Percentiles rank a stretch among this genome's conserved stretches.
Conservation (phyloP, 208 protist genomes). For the Leishmania lainsoni region DNA sequence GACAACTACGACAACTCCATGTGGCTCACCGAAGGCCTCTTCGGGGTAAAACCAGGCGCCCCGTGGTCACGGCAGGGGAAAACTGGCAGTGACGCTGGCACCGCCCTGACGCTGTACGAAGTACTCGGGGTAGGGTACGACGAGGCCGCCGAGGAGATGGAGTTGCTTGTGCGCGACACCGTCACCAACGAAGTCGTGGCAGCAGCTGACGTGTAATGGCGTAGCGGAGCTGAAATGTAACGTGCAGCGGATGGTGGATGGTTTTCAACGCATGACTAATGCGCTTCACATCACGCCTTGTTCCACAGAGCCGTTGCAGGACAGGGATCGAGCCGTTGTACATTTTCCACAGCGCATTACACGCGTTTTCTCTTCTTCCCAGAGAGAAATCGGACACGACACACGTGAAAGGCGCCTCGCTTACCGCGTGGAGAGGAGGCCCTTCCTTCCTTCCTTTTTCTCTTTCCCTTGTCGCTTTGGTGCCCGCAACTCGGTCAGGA, state of each 20-base stretch:
- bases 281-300: background rate
- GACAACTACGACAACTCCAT: slow-evolving; percentile 43
- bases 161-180: slow-evolving; percentile 55
- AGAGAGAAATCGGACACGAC: background rate
- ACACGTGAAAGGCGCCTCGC: background rate
- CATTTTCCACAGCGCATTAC: background rate
- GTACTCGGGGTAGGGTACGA: slow-evolving; percentile 61
- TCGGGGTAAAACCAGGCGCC: slow-evolving; percentile 57
- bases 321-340: background rate
- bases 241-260: background rate
- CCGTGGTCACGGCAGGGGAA: slow-evolving; percentile 18
- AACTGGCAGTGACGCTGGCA: background rate
- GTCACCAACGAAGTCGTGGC: slow-evolving; percentile 26
- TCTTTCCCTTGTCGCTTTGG: background rate
- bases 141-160: slow-evolving; percentile 52
- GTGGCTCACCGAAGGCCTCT: slow-evolving; percentile 82
- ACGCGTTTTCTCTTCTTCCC: background rate
- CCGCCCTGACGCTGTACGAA: background rate
- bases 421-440: background rate
- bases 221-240: background rate
- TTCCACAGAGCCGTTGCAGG: background rate
- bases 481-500: background rate
- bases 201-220: slow-evolving; percentile 38
- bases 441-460: background rate
- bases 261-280: background rate